phyloP scores from a whole-genome alignment of 345 rosid species.

The Brassica napus region Da-Ae NC_063446.1:2642501-2643000 shows the following conservation, averaged over 20 bases:
- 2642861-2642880: background rate
- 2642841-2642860: background rate
- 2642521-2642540: constrained; percentile 31
- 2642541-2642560: constrained; percentile 31
- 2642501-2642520: constrained; percentile 41
- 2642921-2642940: background rate
- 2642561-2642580: constrained; percentile 30
- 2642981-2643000: background rate
- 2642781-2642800: too few species aligned
- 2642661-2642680: background rate
- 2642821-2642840: background rate
- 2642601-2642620: background rate
- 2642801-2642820: background rate
- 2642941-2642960: background rate
- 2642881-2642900: background rate
- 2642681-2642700: background rate
- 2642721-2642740: background rate
- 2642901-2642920: background rate
- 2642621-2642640: background rate
- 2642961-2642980: background rate
- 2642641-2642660: background rate
- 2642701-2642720: background rate
- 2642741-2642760: background rate
- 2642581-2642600: constrained; percentile 13
- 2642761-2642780: background rate